Conservation (phyloP, 495 filamentous ascomycete species). For the Aspergillus kassunensis region DNA sequence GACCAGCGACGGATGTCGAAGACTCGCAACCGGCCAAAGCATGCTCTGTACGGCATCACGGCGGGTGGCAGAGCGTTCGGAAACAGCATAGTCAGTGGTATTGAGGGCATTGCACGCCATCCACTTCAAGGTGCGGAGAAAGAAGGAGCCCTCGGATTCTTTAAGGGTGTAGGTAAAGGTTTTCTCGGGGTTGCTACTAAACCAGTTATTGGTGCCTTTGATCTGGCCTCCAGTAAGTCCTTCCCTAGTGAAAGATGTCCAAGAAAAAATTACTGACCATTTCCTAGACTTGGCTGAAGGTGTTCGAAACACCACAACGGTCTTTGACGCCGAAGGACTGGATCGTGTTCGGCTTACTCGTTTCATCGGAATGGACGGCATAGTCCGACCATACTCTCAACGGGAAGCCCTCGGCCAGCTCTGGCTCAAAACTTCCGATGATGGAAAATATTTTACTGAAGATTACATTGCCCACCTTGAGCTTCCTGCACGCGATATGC, state of each 20-base stretch:
- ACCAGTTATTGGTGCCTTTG: constrained; percentile 93
- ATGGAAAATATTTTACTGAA: constrained; percentile 96
- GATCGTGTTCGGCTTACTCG: constrained; percentile 89
- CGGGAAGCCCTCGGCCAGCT: constrained; percentile 95
- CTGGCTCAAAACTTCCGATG: constrained; percentile 97
- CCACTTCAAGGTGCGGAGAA: constrained; percentile 95
- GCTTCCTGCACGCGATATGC: constrained; percentile 81
- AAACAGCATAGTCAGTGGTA: constrained; percentile 83
- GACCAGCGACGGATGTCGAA: constrained; percentile 91
- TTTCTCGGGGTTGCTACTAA: constrained; percentile 90
- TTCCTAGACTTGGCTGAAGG: constrained; percentile 77
- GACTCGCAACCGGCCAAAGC: constrained; percentile 90
- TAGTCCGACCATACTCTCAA: constrained; percentile 92
- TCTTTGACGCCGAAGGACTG: constrained; percentile 90
- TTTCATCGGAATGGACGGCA: constrained; percentile 86
- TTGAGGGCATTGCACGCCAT: constrained; percentile 88
- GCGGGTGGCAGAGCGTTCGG: constrained; percentile 94
- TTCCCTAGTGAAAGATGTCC: neutral
- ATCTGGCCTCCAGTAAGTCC: constrained; percentile 77
- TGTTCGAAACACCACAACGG: constrained; percentile 96
- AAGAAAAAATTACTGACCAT: constrained; percentile 21
- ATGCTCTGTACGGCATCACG: constrained; percentile 93
- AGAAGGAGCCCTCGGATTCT: constrained; percentile 87
- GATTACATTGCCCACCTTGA: constrained; percentile 96
- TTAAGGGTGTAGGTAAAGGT: constrained; percentile 96